Conservation (phyloP, 805 yeast genomes). For the Kodamaea laetipori region DNA sequence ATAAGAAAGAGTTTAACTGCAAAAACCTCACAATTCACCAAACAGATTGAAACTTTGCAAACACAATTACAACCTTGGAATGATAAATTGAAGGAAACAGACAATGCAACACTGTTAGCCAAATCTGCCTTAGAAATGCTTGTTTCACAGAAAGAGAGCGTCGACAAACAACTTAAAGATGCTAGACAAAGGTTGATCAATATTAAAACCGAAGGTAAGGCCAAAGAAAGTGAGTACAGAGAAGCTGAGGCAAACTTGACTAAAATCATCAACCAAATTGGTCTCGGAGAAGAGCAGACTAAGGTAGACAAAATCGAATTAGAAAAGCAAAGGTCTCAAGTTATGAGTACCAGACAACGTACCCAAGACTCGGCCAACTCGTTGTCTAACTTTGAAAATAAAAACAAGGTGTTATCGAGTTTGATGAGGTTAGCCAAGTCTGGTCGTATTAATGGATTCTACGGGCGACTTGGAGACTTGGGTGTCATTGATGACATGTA, state of each 20-base stretch:
- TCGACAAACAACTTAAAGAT: constrained; percentile 46
- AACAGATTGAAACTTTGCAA: constrained; percentile 64
- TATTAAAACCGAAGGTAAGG: constrained; percentile 50
- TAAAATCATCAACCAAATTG: constrained; percentile 55
- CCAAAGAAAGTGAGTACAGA: constrained; percentile 48
- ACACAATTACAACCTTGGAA: constrained; percentile 81
- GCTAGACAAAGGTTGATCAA: constrained; percentile 47
- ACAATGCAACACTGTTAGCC: constrained; percentile 64
- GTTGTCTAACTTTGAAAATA: constrained; percentile 60
- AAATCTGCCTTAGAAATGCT: constrained; percentile 66
- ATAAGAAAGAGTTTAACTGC: constrained; percentile 68
- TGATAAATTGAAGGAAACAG: constrained; percentile 61
- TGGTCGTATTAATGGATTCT: constrained; percentile 82
- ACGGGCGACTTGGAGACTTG: constrained; percentile 88
- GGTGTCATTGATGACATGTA: constrained; percentile 88
- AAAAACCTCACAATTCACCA: constrained; percentile 70
- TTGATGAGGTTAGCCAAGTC: constrained; percentile 69
- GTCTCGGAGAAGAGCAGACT: constrained; percentile 60
- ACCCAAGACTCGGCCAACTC: constrained; percentile 67
- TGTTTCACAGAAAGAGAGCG: constrained; percentile 44
- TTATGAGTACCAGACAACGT: constrained; percentile 58
- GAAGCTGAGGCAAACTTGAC: constrained; percentile 51
- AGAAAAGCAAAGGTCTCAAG: constrained; percentile 53
- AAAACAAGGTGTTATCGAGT: constrained; percentile 70
- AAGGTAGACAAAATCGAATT: constrained; percentile 49